Evolutionary conservation across 139 green algal genomes (phyloP).

Genomic region (Spirogloea muscicola): DNA sequence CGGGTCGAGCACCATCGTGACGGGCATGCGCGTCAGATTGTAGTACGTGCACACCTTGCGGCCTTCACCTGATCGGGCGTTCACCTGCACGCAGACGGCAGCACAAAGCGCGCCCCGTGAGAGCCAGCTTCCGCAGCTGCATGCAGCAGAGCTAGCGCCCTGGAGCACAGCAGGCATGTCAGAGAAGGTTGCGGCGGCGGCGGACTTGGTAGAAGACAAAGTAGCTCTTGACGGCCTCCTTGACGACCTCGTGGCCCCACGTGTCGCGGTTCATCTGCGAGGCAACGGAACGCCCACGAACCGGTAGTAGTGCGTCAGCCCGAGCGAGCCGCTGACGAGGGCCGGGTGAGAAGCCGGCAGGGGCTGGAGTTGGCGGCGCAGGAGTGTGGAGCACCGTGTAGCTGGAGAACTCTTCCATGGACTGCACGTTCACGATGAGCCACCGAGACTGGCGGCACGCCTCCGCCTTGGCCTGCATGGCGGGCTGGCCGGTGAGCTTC

Average conservation of each 20-base stretch:
- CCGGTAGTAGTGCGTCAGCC: too few species aligned
- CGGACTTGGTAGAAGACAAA: slow-evolving; percentile 79
- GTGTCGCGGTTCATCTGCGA: slow-evolving; percentile 76
- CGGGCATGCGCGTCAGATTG: slow-evolving; percentile 55
- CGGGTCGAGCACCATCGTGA: slow-evolving; percentile 70
- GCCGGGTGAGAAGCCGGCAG: too few species aligned
- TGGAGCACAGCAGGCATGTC: too few species aligned
- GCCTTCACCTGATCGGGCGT: slow-evolving; percentile 56
- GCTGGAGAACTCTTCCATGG: slow-evolving; percentile 67
- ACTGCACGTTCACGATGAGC: slow-evolving; percentile 83
- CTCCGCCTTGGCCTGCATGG: slow-evolving; percentile 23
- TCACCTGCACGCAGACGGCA: slow-evolving; percentile 15
- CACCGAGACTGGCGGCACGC: slow-evolving; percentile 51
- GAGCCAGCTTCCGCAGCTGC: not conserved
- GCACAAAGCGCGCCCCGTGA: not conserved
- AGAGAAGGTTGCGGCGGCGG: not conserved
- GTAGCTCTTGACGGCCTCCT: slow-evolving; percentile 58
- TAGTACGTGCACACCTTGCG: slow-evolving; percentile 62
- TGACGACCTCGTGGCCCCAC: slow-evolving; percentile 66
- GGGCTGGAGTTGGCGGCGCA: too few species aligned
- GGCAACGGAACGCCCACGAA: too few species aligned
- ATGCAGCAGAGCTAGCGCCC: not conserved
- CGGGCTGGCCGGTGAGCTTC: too few species aligned
- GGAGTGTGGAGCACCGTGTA: slow-evolving; percentile 59
- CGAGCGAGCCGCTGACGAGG: too few species aligned